Conservation (phyloP, 2,329 filamentous ascomycete genomes). For the Fusarium subtropicale region DNA sequence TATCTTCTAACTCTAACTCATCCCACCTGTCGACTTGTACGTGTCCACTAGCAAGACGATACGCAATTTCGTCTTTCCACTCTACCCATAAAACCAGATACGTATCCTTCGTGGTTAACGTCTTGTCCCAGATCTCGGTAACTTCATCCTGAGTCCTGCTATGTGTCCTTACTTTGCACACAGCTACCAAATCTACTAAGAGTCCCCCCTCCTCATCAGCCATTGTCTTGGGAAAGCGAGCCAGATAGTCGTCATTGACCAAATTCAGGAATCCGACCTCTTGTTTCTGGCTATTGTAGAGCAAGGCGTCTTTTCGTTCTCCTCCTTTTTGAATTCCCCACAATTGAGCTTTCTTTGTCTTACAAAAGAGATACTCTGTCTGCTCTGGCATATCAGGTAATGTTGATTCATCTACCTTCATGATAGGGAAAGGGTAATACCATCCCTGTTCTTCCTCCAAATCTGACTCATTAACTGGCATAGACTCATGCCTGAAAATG, state of each 20-base stretch:
- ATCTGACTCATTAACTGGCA: too few relatives aligned
- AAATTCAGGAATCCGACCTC: not conserved
- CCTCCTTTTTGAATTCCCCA: not conserved
- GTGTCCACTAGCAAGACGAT: constrained; percentile 1
- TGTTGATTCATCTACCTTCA: constrained; percentile 7
- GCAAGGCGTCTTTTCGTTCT: not conserved
- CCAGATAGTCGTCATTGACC: not conserved
- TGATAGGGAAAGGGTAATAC: constrained; percentile 21
- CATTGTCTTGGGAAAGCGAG: not conserved
- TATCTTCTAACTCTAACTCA: not conserved
- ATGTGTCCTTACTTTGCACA: not conserved
- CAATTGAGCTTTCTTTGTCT: constrained; percentile 1
- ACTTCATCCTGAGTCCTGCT: not conserved
- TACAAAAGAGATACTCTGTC: constrained; percentile 18
- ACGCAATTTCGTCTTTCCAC: constrained; percentile 8
- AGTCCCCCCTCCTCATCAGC: not conserved
- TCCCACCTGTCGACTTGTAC: constrained; percentile 3
- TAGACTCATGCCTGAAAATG: not conserved
- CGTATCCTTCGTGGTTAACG: not conserved
- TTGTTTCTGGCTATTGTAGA: not conserved
- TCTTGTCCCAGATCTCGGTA: not conserved
- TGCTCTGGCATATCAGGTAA: constrained; percentile 15
- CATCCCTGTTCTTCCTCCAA: not conserved
- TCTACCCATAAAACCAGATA: constrained; percentile 24
- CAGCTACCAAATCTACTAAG: not conserved